These are phyloP conservation scores for Penicillium sp. DNA, from an alignment of 2,329 filamentous ascomycete species.

Conservation along the genomic window DNA sequence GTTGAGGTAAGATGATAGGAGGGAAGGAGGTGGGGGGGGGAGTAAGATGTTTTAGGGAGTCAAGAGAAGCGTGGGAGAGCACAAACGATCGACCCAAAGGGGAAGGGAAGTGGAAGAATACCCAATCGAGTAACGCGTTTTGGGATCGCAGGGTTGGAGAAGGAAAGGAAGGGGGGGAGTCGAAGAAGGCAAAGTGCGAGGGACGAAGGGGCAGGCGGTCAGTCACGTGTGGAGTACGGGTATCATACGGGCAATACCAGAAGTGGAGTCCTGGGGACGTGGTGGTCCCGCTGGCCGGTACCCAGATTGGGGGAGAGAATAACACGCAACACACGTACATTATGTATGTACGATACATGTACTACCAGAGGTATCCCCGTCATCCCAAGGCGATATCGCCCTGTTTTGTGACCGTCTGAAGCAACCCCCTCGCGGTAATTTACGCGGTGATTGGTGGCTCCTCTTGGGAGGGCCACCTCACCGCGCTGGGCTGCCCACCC, in stretches of 20 bases:
- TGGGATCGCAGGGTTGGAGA: slow-evolving; percentile 46
- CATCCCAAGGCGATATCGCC: not conserved
- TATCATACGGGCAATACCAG: not conserved
- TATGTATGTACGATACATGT: not conserved
- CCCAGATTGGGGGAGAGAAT: accelerated
- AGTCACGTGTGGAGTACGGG: slow-evolving; percentile 30
- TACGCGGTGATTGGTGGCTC: not conserved
- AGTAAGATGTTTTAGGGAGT: not conserved
- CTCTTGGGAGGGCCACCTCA: not conserved
- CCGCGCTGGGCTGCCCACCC: slow-evolving; percentile 4
- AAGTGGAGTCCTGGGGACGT: not conserved
- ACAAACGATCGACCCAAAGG: slow-evolving; percentile 41
- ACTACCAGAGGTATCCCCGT: not conserved
- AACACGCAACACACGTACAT: not conserved
- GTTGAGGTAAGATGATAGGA: slow-evolving; percentile 4
- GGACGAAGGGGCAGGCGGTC: slow-evolving; percentile 30
- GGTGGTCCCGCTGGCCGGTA: not conserved
- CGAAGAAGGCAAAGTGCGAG: slow-evolving; percentile 41
- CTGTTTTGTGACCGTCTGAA: not conserved
- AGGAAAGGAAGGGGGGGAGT: slow-evolving; percentile 35
- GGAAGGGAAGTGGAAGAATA: slow-evolving; percentile 45
- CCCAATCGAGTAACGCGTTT: slow-evolving; percentile 53
- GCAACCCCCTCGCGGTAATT: not conserved
- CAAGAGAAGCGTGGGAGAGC: slow-evolving; percentile 16
- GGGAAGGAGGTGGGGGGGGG: slow-evolving; percentile 1